A percentile compares a stretch with the other conserved stretches of the same genome.
These are phyloP conservation scores for Kalmanozyma brasiliensis DNA, from an alignment of 1,284 basidiomycete genomes.

Conservation along the genomic window DNA sequence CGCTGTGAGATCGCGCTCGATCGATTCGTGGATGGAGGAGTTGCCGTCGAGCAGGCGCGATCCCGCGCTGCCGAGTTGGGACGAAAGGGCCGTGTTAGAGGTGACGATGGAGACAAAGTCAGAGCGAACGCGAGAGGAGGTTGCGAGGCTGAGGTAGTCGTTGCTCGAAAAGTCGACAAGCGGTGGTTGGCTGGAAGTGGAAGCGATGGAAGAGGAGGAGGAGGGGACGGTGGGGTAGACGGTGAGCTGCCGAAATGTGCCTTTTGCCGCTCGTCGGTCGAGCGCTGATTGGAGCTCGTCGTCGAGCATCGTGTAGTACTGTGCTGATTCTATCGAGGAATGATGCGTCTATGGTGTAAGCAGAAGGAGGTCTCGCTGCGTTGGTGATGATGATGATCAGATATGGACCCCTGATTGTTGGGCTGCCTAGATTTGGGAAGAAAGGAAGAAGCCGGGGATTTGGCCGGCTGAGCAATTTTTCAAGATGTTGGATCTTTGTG, in stretches of 20 bases:
- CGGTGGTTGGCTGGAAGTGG: constrained; percentile 6
- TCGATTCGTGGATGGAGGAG: constrained; percentile 50
- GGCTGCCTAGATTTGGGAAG: constrained; percentile 1
- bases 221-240: constrained; percentile 31
- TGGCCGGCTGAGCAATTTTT: background rate
- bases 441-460: constrained; percentile 11
- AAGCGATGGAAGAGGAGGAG: constrained; percentile 5
- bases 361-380: no score
- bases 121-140: constrained; percentile 71
- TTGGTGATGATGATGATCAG: background rate
- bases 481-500: background rate
- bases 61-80: constrained; percentile 78
- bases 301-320: constrained; percentile 56
- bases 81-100: constrained; percentile 6
- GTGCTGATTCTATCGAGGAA: no score
- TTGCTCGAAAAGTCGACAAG: constrained; percentile 84
- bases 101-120: constrained; percentile 32
- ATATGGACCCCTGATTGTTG: background rate
- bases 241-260: constrained; percentile 56
- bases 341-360: no score
- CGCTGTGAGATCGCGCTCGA: constrained; percentile 52
- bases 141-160: constrained; percentile 89
- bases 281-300: constrained; percentile 55
- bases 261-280: constrained; percentile 46
- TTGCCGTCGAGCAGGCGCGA: constrained; percentile 88